Conservation (phyloP, 805 yeast species). For the Starmerella floris region DNA sequence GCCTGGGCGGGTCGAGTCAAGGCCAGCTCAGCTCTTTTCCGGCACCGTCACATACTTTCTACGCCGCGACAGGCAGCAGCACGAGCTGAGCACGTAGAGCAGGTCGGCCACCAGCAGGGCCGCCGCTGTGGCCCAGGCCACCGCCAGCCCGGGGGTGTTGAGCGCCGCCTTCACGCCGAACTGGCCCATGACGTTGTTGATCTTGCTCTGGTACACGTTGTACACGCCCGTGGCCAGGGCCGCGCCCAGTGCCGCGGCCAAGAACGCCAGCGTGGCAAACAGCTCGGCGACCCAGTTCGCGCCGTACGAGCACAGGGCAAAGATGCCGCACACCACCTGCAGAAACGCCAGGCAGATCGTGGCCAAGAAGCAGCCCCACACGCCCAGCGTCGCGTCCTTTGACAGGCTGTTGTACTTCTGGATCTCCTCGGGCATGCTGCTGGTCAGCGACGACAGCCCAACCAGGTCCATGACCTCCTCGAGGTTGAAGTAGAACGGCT, state of each 20-base stretch:
- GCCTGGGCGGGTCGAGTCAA: too few species aligned
- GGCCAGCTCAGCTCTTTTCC: constrained; percentile 6
- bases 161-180: constrained; percentile 47
- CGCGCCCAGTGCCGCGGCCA: constrained; percentile 26
- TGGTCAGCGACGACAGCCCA: constrained; percentile 19
- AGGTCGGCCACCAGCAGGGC: constrained; percentile 34
- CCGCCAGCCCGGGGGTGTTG: constrained; percentile 39
- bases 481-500: constrained; percentile 48
- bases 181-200: constrained; percentile 36
- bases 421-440: constrained; percentile 40
- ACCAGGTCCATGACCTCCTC: constrained; percentile 26
- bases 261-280: constrained; percentile 19
- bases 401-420: constrained; percentile 35
- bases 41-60: constrained; percentile 13
- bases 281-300: constrained; percentile 36
- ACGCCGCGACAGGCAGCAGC: constrained; percentile 31
- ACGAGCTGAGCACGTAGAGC: constrained; percentile 33
- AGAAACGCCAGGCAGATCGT: constrained; percentile 35
- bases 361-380: constrained; percentile 42
- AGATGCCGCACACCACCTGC: constrained; percentile 31
- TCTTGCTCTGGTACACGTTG: constrained; percentile 35
- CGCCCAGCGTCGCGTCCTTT: constrained; percentile 40
- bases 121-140: constrained; percentile 51
- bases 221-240: constrained; percentile 55
- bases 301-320: constrained; percentile 36